Evolutionary conservation across 768 basidiomycete genomes (phyloP), one percentile per base, ranked within the genome.

Genomic region (Mycena epipterygia): DNA sequence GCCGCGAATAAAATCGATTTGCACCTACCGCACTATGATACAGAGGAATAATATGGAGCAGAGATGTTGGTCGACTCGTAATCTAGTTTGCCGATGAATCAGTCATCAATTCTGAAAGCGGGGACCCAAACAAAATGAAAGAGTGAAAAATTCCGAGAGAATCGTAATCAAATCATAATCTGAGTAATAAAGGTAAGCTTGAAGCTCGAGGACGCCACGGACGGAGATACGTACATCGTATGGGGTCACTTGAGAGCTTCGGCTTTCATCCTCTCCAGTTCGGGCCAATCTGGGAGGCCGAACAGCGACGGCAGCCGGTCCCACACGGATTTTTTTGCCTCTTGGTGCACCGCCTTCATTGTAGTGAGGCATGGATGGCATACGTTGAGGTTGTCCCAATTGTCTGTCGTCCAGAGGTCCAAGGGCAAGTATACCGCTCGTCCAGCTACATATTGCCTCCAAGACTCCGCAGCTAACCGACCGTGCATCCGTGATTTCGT

Each of bases 241-340:
- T 6, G 35, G 14, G 35, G 14, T 46, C 44, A 59, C 14, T 32
- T 12, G 9, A 51, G 41, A 13, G 48, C 41, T 17, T 27, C 49
- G 12, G 37, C 23, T 27, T 58, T 66, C 41, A 46, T 44, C 27
- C 32, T 32, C n/a, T 48, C 64, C 8, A 66, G 41, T 25, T 46
- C 64, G 12, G 16, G 17, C 64, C 64, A 66, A 21, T 33, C 9
- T 16, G 61, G 61, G 16, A 62, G 61, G 5, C n/a, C 46, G 17
- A 62, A 62, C 12, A 62, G 11, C 23, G 14, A 27, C 2, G 61
- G 61, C 13, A 62, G 48, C 29, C 30, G 35, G 35, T 32, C 12
- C 61, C 61, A 62, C 14, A 62, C 25, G 1, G 5, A 3, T 29
- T 62, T 16, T 37, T 49, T 44, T 9, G 61, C 61, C 17, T 27